Base-by-base conservation (phyloP, 768 basidiomycete genomes). In the Suillus americanus region DNA sequence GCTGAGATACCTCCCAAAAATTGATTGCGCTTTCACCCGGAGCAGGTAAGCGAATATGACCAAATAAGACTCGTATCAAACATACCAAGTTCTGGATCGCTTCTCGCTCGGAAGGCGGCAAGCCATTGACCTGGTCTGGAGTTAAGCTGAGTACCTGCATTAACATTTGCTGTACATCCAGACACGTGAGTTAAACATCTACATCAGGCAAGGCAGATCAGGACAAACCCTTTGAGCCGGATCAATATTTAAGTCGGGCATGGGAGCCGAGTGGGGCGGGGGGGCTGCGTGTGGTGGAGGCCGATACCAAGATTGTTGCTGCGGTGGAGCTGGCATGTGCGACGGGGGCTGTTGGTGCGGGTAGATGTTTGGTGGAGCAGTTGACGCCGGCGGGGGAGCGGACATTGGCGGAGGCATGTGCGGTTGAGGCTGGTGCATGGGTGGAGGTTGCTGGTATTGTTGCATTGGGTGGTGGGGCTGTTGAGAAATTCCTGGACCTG, bases 91-190 rank as follows among this genome's bases (percentile, higher is more conserved):
- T 88, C 75, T 91, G 82, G 35, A 98, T 93, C 13, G 93, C 89
- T 0, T 85, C 83, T 40, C 90, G 83, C 70, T 97, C 94, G 2
- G 83, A 81, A 5, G 91, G 89, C 35, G 94, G 91, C 57, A 97
- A 78, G 9, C 85, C 85, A 55, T 88, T 88, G 66, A 98, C 91
- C 74, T 97, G 94, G 53, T 92, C 94, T 54, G 82, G 88, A 1
- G 90, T 89, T 72, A 98, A 75, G 65, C 82, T 85, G 38, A 98
- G 79, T 0, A 98, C 95, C 79, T 95, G 94, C 77, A 94, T 83
- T 61, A 97, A 74, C 88, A 97, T 91, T 40, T 85, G 83, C 92
- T 91, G 69, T 60, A 60, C 45, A 57, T 46, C n/a, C 57, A 30
- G 28, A 59, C 59, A 60, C 38, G 57, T 71, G 62, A 77, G 67